Percentiles rank a stretch among this genome's conserved stretches.
Evolutionary conservation across 805 yeast genomes (phyloP).

Genomic region (Pichia occidentalis): DNA sequence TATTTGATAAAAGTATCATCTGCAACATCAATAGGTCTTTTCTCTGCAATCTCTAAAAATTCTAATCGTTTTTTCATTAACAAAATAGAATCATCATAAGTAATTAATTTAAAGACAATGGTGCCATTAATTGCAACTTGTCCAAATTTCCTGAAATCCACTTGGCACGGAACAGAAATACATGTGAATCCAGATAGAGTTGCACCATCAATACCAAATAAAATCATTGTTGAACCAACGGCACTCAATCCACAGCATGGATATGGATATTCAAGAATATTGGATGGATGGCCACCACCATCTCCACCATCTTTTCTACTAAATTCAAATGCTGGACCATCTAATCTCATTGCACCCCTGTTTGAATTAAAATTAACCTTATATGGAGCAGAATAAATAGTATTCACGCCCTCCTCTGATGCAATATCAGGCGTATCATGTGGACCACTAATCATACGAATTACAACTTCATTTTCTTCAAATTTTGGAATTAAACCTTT

Average conservation of each 20-base stretch:
- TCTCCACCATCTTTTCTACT: conserved; percentile 24
- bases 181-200: conserved; percentile 27
- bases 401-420: conserved; percentile 21
- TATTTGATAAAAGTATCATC: conserved; percentile 10
- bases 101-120: conserved; percentile 18
- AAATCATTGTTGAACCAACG: conserved; percentile 23
- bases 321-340: conserved; percentile 25
- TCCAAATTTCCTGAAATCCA: conserved; percentile 32
- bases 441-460: conserved; percentile 26
- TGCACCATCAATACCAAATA: conserved; percentile 29
- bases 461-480: conserved; percentile 8
- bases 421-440: conserved; percentile 27
- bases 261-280: conserved; percentile 26
- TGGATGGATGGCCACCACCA: conserved; percentile 29
- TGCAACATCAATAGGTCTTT: conserved; percentile 12
- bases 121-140: conserved; percentile 25
- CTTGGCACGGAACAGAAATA: conserved; percentile 22
- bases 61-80: conserved; percentile 17
- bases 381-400: conserved; percentile 20
- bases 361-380: conserved; percentile 26
- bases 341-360: conserved; percentile 27
- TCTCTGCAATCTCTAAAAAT: conserved; percentile 15
- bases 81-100: conserved; percentile 22
- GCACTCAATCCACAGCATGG: conserved; percentile 27
- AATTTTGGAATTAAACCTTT: conserved; percentile 15